Base-by-base conservation (phyloP, 2,329 filamentous ascomycete genomes). In the Alternaria sp. region DNA sequence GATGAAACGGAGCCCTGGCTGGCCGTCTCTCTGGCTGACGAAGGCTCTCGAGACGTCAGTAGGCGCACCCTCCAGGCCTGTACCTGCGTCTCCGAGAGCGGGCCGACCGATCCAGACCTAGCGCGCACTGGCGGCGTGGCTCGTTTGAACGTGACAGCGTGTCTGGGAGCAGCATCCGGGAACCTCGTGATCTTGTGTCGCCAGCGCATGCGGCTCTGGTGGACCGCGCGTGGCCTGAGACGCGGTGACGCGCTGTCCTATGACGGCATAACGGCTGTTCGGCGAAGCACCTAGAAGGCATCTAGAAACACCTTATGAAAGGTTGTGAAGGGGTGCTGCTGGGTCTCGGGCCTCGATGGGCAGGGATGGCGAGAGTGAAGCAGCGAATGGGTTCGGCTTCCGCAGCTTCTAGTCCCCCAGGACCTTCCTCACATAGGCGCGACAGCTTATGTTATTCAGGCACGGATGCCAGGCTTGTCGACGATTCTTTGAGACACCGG, bases 401-500 rank as follows among this genome's bases (percentile, higher is more conserved):
- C 61, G 60, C 59, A 51, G 65, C 46, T 62, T 54, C 55, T 60
- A 57, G 57, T 56, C 62, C 57, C 66, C 50, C 64, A 62, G 55
- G 59, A 59, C 61, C 47, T 61, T 64, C 58, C 65, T 68, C 67
- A 61, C 65, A 62, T 43, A 57, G 59, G 61, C 61, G 60, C 66
- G 44, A 62, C 65, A 40, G 66, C 64, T 69, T 66, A 67, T 69
- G 68, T 71, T 66, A 73, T 72, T 40, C 67, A 54, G 69, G 66
- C 71, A 64, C 65, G 65, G 64, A 58, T 57, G 65, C 55, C 57
- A 54, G 60, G 60, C 63, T 69, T 67, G 63, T 61, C 69, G 67
- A 70, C 61, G 59, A 67, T 66, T 62, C 67, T 72, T 71, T 74
- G 72, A 77, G 72, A 76, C 73, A 67, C 68, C 67, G 71, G 65